Percentiles rank a stretch among this genome's conserved stretches.
Evolutionary conservation across 2,329 filamentous ascomycete genomes (phyloP).

Genomic region (Ilyonectria destructans): DNA sequence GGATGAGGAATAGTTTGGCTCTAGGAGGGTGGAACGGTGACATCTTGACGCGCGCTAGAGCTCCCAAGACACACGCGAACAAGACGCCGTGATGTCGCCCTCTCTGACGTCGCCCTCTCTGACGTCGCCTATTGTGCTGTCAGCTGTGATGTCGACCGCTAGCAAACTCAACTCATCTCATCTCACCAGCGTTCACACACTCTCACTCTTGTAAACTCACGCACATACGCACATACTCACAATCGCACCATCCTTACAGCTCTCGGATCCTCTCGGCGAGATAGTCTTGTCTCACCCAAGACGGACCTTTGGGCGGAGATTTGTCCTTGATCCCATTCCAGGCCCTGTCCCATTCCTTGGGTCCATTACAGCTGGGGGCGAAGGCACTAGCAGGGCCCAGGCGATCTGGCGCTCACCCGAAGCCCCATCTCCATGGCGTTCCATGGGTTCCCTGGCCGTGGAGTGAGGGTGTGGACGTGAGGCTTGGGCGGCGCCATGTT

Average conservation of each 20-base stretch:
- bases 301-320: constrained; percentile 47
- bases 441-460: constrained; percentile 19
- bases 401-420: constrained; percentile 33
- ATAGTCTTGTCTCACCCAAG: constrained; percentile 50
- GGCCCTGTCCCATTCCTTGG: constrained; percentile 45
- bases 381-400: constrained; percentile 36
- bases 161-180: neutral
- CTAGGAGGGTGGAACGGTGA: neutral
- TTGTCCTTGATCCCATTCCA: constrained; percentile 47
- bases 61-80: constrained; percentile 12
- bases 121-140: no score
- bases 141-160: neutral
- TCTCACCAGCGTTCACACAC: neutral
- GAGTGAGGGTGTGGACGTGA: constrained; percentile 20
- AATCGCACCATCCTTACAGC: constrained; percentile 37
- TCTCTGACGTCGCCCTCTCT: neutral
- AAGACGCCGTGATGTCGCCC: neutral
- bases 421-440: constrained; percentile 18
- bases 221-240: constrained; percentile 6
- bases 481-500: constrained; percentile 10
- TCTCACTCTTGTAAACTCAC: neutral
- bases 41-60: constrained; percentile 12
- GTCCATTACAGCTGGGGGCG: constrained; percentile 44
- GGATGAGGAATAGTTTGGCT: neutral
- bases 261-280: constrained; percentile 45